Base-by-base conservation (phyloP, 2,329 filamentous ascomycete genomes). In the Botrytis porri region DNA sequence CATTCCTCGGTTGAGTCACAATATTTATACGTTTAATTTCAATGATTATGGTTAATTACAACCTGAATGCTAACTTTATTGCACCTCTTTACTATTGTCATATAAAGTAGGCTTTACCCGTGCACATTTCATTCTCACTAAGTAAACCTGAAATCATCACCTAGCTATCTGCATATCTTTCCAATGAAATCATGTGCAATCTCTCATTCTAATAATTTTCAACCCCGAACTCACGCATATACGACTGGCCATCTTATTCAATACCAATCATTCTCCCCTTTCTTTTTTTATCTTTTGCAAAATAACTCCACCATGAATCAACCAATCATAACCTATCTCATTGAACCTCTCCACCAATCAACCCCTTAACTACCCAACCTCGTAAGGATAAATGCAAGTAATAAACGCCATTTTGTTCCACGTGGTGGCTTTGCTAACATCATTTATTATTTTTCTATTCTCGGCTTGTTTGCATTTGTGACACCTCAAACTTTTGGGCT, bases 1-100 rank as follows among this genome's bases (percentile, higher is more conserved):
- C 4, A 14, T 14, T n/a, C n/a, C 12, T 16, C 12, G 12, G 5
- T n/a, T 51, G 48, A 16, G 4, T 51, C 12, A n/a, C n/a, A 5
- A 51, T 14, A n/a, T 7, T 12, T 5, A 51, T 7, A 51, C 4
- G 25, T n/a, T 3, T 7, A n/a, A 16, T 51, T n/a, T n/a, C 3
- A 51, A 12, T 51, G 16, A 6, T 51, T 7, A n/a, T n/a, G 48
- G 12, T n/a, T n/a, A 12, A n/a, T 54, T 54, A n/a, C 48, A n/a
- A 12, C 2, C 3, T 16, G 5, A 12, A n/a, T 0, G 5, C 2
- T 16, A 54, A 54, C 1, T 3, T 1, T 18, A 2, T 7, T 48
- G 20, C 45, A 22, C 10, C 0, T 57, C 3, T 29, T 9, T 16
- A 3, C 14, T 32, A 18, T 57, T 9, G 2, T 18, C 14, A 32